Percentiles rank a stretch among this genome's conserved stretches.
phyloP scores from a whole-genome alignment of 306 rosid species.

The Medicago ruthenica region DNA sequence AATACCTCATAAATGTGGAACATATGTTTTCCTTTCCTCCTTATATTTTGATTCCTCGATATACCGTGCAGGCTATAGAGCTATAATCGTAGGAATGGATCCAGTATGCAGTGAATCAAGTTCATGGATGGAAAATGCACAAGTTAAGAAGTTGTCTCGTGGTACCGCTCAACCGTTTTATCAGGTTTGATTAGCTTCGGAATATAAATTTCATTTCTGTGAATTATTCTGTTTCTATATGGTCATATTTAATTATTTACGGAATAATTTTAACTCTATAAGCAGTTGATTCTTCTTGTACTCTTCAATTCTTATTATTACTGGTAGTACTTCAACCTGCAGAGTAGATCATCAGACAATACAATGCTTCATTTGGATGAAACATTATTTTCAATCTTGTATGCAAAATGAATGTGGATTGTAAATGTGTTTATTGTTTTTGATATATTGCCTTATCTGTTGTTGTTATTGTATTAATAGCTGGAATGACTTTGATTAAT shows the following conservation, averaged over 20 bases:
- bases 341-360: background rate
- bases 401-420: background rate
- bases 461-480: slow-evolving; percentile 9
- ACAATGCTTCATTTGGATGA: slow-evolving; percentile 3
- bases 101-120: slow-evolving; percentile 88
- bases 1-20: slow-evolving; percentile 22
- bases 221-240: background rate
- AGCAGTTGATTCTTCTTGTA: slow-evolving; percentile 12
- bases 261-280: slow-evolving; percentile 18
- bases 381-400: slow-evolving; percentile 27
- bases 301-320: background rate
- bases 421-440: slow-evolving; percentile 36
- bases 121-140: slow-evolving; percentile 93
- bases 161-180: slow-evolving; percentile 90
- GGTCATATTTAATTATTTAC: slow-evolving; percentile 36
- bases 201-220: slow-evolving; percentile 8
- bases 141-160: slow-evolving; percentile 61
- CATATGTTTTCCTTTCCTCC: slow-evolving; percentile 7
- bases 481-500: slow-evolving; percentile 12
- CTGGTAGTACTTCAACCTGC: slow-evolving; percentile 16
- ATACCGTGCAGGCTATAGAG: slow-evolving; percentile 71
- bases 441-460: slow-evolving; percentile 9
- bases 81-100: slow-evolving; percentile 95
- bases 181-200: slow-evolving; percentile 54
- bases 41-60: slow-evolving; percentile 39